phyloP scores from a whole-genome alignment of 352 stramenopile genomes.

The Phytophthora meadii region DNA sequence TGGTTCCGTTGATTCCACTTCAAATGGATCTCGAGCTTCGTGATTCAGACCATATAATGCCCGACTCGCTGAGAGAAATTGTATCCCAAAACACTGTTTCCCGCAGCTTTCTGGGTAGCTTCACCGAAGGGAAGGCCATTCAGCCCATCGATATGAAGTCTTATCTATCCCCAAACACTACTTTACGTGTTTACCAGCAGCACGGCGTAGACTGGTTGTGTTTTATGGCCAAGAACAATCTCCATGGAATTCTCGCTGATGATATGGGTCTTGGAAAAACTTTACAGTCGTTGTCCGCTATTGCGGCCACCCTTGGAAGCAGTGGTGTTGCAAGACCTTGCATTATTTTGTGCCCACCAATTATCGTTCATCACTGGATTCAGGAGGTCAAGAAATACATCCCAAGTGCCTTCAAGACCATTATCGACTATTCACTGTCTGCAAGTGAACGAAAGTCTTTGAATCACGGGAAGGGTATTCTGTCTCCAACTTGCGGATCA shows the following conservation, averaged over 20 bases:
- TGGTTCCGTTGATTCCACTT: conserved; percentile 75
- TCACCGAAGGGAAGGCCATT: conserved; percentile 68
- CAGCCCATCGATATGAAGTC: conserved; percentile 38
- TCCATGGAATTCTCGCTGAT: conserved; percentile 85
- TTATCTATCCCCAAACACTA: conserved; percentile 39
- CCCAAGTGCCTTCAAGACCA: conserved; percentile 51
- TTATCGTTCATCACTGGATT: conserved; percentile 96
- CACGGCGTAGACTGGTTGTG: conserved; percentile 81
- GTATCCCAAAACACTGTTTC: conserved; percentile 62
- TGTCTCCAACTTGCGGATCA: conserved; percentile 5
- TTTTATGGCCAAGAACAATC: conserved; percentile 74
- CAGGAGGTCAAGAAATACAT: conserved; percentile 92
- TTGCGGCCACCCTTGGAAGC: conserved; percentile 73
- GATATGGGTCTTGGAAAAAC: conserved; percentile 96
- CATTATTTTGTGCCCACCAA: conserved; percentile 95
- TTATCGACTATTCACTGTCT: conserved; percentile 84
- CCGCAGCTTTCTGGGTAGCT: conserved; percentile 69
- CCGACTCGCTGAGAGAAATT: conserved; percentile 33
- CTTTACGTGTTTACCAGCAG: conserved; percentile 77
- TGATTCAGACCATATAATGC: conserved; percentile 8
- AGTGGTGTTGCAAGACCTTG: conserved; percentile 17
- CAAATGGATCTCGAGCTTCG: conserved; percentile 70
- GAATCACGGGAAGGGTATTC: conserved; percentile 35
- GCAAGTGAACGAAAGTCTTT: conserved; percentile 51
- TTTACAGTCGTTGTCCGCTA: conserved; percentile 92